Conservation (phyloP, 1,139 yeast genomes). For the Protomyces pachydermus region DNA sequence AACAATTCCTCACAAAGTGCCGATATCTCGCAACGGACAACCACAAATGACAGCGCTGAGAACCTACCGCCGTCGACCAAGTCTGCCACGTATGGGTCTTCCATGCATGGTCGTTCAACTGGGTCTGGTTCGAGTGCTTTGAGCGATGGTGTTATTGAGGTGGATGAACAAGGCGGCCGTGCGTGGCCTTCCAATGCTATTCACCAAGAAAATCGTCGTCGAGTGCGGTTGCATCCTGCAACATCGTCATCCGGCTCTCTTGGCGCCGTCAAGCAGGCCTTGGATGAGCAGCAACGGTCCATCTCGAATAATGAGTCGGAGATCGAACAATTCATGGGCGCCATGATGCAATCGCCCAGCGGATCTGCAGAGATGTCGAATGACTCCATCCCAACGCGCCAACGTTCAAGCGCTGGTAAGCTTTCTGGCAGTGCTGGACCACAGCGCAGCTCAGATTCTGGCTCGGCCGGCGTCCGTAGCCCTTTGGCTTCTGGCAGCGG, state of each 20-base stretch:
- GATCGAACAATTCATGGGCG: conserved; percentile 16
- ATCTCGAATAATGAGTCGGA: not conserved
- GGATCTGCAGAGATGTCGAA: not conserved
- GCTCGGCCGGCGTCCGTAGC: not conserved
- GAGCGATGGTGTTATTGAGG: conserved; percentile 1
- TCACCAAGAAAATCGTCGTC: not conserved
- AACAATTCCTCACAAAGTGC: not conserved
- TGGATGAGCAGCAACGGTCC: not conserved
- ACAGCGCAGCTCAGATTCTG: not conserved
- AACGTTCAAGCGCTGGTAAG: not conserved
- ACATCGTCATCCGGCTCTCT: not conserved
- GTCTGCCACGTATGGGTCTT: not conserved
- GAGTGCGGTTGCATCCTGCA: not conserved
- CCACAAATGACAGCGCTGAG: not conserved
- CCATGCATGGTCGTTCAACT: not conserved
- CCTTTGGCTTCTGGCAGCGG: not conserved
- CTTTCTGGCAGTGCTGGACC: not conserved
- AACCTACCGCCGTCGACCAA: not conserved
- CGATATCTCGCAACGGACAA: not conserved
- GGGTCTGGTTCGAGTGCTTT: not conserved
- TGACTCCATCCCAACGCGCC: not conserved
- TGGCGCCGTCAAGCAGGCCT: not conserved
- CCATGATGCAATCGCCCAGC: conserved; percentile 3
- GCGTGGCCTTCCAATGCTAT: conserved; percentile 16
- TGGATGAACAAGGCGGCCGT: conserved; percentile 2